Evolutionary conservation across 2,329 filamentous ascomycete genomes (phyloP), one percentile per base, ranked within the genome.

Genomic region (Penicillium sp.): DNA sequence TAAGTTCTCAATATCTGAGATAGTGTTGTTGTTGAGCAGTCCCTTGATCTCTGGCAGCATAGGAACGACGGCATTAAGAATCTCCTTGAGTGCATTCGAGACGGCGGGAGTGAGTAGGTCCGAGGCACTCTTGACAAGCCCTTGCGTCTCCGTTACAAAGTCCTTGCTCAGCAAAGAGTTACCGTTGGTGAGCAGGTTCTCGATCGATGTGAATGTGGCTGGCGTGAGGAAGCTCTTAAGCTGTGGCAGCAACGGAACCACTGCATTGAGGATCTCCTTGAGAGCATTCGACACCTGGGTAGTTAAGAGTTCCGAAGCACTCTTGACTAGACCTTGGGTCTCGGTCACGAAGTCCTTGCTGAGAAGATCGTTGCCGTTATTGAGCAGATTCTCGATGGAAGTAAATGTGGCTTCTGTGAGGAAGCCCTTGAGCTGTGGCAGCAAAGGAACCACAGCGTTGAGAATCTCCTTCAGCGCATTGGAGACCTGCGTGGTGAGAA

Each of bases 131-230:
- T 31, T 26, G 25, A 58, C 36, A 2, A 58, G 41, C 4, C 33
- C 28, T 26, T 51, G 41, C 17, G 50, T 54, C 31, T 56, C 45
- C n/a, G 39, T 36, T 17, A 53, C 43, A 19, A 56, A 57, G n/a
- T 34, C 23, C 8, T 45, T 40, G 18, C 50, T 56, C 9, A 58
- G 44, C 15, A 57, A 39, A 14, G 43, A 31, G 45, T 50, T 57
- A 17, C 49, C 54, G 14, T 51, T 45, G n/a, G 18, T 32, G 18
- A 57, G 42, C 30, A 57, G 33, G 11, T 39, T 45, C 21, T 38
- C 36, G 3, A 57, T 42, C 25, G 43, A 47, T 15, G 38, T 23
- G 10, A 52, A 39, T 4, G 47, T 52, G 8, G 19, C 27, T 19
- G 43, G 45, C 33, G 40, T 52, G 20, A 54, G 41, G 3, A 54